Conservation (phyloP, 805 yeast species). For the Hanseniaspora lachancei region DNA sequence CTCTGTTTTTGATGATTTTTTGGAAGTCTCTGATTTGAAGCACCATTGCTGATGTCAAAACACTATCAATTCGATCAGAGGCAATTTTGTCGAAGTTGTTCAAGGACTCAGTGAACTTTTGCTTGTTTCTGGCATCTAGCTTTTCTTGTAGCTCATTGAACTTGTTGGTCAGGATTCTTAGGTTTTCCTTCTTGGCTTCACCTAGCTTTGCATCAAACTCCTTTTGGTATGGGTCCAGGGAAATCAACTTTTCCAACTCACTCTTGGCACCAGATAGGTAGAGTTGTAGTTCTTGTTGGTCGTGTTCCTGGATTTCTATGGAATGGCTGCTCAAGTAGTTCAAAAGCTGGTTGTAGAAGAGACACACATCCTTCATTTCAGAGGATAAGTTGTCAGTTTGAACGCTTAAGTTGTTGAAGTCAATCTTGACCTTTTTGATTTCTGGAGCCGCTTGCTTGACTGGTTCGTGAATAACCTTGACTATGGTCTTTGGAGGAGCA, state of each 20-base stretch:
- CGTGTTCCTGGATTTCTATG: constrained; percentile 7
- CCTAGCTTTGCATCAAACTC: constrained; percentile 14
- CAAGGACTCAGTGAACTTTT: constrained; percentile 49
- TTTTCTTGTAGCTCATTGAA: constrained; percentile 49
- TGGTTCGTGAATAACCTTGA: neutral
- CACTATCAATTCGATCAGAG: constrained; percentile 59
- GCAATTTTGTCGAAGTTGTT: constrained; percentile 54
- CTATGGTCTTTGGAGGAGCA: neutral
- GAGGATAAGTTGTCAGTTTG: neutral
- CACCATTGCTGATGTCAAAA: constrained; percentile 50
- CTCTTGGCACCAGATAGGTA: constrained; percentile 1
- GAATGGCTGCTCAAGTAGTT: constrained; percentile 7
- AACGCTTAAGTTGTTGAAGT: constrained; percentile 1
- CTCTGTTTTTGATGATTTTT: constrained; percentile 40
- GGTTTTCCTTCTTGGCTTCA: constrained; percentile 41
- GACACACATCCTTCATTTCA: constrained; percentile 1
- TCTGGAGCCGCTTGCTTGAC: neutral
- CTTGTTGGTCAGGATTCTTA: constrained; percentile 46
- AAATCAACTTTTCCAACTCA: neutral
- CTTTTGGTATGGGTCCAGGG: neutral
- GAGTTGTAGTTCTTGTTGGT: constrained; percentile 1
- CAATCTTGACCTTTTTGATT: neutral
- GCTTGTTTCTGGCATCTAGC: constrained; percentile 46
- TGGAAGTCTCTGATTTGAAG: constrained; percentile 59
- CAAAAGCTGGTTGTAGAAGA: constrained; percentile 4